These are phyloP conservation scores for Aspergillus chevalieri DNA, from an alignment of 2,329 filamentous ascomycete species.

Conservation along the genomic window DNA sequence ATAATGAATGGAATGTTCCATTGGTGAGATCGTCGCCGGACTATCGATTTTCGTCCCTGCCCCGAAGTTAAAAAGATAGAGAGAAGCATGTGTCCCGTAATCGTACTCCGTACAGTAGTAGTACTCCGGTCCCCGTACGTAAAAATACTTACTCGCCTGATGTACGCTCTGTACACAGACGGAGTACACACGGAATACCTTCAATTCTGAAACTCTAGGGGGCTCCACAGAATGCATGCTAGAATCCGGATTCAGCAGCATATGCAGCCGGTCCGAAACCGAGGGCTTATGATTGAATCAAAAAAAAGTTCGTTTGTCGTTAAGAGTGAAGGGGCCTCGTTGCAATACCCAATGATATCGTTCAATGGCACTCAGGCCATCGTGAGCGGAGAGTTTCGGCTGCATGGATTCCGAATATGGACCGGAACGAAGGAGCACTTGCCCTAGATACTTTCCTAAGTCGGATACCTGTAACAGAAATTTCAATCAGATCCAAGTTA, in stretches of 20 bases:
- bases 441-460: not conserved
- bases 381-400: not conserved
- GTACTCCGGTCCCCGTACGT: not conserved
- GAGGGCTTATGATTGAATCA: not conserved
- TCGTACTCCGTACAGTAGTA: not conserved
- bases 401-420: not conserved
- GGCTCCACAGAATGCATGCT: not conserved
- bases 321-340: conserved; percentile 5
- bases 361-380: not conserved
- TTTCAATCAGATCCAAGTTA: not conserved
- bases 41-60: not conserved
- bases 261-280: not conserved
- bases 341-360: conserved; percentile 4
- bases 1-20: not conserved
- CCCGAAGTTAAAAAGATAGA: not conserved
- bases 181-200: not conserved
- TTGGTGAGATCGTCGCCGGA: not conserved
- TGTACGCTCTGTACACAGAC: not conserved
- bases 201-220: not conserved
- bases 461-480: not conserved
- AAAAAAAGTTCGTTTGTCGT: not conserved
- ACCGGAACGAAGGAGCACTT: not conserved
- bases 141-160: not conserved
- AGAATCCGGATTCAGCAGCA: not conserved
- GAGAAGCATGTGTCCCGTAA: not conserved